Evolutionary conservation across 2,329 filamentous ascomycete genomes (phyloP).

Genomic region (Fusarium torulosum): DNA sequence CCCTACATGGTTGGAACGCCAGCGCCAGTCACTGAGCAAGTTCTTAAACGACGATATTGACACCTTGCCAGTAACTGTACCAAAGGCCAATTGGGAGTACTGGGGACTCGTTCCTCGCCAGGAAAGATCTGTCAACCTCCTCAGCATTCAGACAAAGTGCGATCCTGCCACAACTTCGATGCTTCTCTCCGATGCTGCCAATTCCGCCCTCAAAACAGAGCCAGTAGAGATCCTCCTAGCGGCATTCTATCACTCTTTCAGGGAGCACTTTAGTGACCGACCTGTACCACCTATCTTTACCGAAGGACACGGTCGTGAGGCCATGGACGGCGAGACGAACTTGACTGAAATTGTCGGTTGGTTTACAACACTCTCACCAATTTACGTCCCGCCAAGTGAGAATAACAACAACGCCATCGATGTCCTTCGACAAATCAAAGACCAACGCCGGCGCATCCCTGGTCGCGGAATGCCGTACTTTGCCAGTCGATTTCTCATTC

Average conservation of each 20-base stretch:
- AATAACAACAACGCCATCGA: not conserved
- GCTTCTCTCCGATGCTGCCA: not conserved
- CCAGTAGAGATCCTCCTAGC: conserved; percentile 1
- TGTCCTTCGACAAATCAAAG: not conserved
- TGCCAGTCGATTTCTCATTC: no score
- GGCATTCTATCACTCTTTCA: not conserved
- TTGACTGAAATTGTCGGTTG: conserved; percentile 2
- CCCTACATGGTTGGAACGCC: no score
- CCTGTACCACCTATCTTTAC: conserved; percentile 1
- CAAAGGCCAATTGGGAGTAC: no score
- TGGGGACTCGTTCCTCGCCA: no score
- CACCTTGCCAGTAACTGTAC: no score
- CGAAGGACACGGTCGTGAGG: conserved; percentile 6
- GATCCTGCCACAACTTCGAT: no score
- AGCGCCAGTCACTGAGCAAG: no score
- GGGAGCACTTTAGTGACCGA: not conserved
- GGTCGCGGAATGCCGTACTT: not conserved
- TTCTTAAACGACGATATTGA: no score
- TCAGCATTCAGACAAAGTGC: no score
- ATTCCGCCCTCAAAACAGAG: not conserved
- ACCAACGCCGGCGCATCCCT: conserved; percentile 1
- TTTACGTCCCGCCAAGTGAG: no score
- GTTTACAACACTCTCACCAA: conserved; percentile 3
- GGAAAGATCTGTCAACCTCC: no score
- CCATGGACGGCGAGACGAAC: no score